Base-by-base conservation (phyloP, 257 asterid genomes). In the Catharanthus roseus region DNA sequence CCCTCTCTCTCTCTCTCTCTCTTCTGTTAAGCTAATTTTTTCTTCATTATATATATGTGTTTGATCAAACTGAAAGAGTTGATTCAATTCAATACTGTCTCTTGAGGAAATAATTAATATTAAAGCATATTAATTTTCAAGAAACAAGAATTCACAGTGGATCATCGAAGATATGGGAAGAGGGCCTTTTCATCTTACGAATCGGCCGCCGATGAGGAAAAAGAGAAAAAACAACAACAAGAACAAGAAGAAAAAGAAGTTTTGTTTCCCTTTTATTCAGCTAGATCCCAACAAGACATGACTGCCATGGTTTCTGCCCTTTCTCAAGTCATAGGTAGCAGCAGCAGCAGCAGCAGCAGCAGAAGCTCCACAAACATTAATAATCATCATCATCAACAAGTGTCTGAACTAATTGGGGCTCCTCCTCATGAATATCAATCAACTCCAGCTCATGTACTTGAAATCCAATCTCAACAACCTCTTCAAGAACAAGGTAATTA, bases 271-370 rank as follows among this genome's bases (percentile, higher is more conserved):
- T 44, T 62, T 24, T 88, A 81, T 83, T 84, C 96, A 29, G 72
- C 84, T 33, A 70, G 87, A 84, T 92, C 97, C 4, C 90, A 84
- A 53, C 93, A 89, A 1, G 96, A 92, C 60, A 92, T 85, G 96
- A 82, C 91, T 11, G 90, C 87, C 71, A 88, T 92, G 86, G 96
- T 92, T 72, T 79, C 88, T 62, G 96, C 83, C 5, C 97, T 92
- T 54, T 92, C 97, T 64, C 97, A 85, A 82, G 97, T 92, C 41
- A 83, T 89, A 44, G 96, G 97, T 12, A 78, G 58, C 76, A 72
- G 82, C n/a, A n/a, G n/a, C n/a, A n/a, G n/a, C n/a, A n/a, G n/a
- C n/a, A n/a, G n/a, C n/a, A n/a, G n/a, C n/a, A n/a, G n/a, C n/a
- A n/a, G n/a, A n/a, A n/a, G n/a, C n/a, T n/a, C n/a, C n/a, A 38